Evolutionary conservation across 2,329 filamentous ascomycete genomes (phyloP).

Genomic region (Pseudogymnoascus sp.): DNA sequence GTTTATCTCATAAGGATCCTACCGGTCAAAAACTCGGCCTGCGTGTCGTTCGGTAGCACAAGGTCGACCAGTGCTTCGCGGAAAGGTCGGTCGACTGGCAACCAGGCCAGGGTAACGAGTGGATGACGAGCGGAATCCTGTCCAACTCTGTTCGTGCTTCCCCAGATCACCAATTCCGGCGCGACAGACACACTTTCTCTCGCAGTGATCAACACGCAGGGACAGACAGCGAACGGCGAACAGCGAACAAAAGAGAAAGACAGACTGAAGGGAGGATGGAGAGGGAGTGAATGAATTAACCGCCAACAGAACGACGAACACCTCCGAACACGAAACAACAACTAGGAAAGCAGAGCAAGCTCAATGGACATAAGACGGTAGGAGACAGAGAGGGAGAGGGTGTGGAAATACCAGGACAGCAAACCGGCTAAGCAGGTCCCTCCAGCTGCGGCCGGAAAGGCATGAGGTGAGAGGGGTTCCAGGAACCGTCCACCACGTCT

Average conservation of each 20-base stretch:
- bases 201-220: constrained; percentile 12
- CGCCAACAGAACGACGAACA: constrained; percentile 12
- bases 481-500: not conserved
- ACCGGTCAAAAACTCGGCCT: not conserved
- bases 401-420: not conserved
- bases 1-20: not conserved
- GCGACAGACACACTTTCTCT: not conserved
- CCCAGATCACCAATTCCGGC: not conserved
- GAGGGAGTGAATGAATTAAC: constrained; percentile 17
- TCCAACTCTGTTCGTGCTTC: constrained; percentile 6
- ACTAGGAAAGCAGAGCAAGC: constrained; percentile 2
- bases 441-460: not conserved
- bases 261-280: constrained; percentile 20
- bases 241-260: constrained; percentile 19
- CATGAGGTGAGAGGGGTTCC: not conserved
- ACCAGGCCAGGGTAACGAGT: constrained; percentile 24
- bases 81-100: constrained; percentile 30
- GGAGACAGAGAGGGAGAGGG: constrained; percentile 2
- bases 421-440: not conserved
- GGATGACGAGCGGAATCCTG: not conserved
- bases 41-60: not conserved
- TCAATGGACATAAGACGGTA: constrained; percentile 8
- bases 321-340: constrained; percentile 3
- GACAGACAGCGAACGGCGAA: constrained; percentile 17
- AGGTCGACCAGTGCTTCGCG: not conserved